Conservation (phyloP, 805 yeast species). For the Kuraishia molischiana region DNA sequence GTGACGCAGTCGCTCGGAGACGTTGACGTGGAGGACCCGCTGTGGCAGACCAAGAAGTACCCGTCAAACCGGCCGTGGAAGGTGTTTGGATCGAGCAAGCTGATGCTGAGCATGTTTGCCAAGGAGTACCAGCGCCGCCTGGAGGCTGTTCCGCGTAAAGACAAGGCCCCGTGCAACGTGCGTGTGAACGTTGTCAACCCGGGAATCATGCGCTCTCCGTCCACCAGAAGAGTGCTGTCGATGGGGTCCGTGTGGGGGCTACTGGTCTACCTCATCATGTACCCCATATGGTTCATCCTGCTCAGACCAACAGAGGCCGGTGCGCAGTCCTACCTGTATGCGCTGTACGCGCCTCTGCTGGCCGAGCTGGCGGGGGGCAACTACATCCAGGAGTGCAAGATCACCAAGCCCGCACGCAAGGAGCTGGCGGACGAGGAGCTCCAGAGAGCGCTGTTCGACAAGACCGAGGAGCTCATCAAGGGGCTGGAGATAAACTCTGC, state of each 20-base stretch:
- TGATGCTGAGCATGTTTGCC: slow-evolving; percentile 67
- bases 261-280: slow-evolving; percentile 48
- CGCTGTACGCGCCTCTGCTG: slow-evolving; percentile 63
- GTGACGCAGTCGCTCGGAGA: slow-evolving; percentile 66
- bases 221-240: slow-evolving; percentile 68
- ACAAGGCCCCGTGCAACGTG: slow-evolving; percentile 61
- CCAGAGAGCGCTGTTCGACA: slow-evolving; percentile 50
- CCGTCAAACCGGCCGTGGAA: slow-evolving; percentile 59
- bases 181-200: slow-evolving; percentile 78
- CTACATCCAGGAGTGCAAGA: slow-evolving; percentile 63
- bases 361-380: slow-evolving; percentile 54
- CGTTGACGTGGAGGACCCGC: slow-evolving; percentile 49
- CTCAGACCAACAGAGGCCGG: slow-evolving; percentile 73
- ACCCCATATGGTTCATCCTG: slow-evolving; percentile 79
- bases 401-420: slow-evolving; percentile 41
- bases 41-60: slow-evolving; percentile 53
- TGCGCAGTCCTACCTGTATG: slow-evolving; percentile 65
- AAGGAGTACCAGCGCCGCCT: slow-evolving; percentile 66
- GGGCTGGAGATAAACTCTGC: slow-evolving; percentile 66
- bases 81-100: slow-evolving; percentile 74
- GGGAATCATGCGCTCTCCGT: slow-evolving; percentile 83
- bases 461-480: slow-evolving; percentile 48
- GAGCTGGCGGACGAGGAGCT: slow-evolving; percentile 52
- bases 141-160: slow-evolving; percentile 50
- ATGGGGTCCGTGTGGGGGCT: slow-evolving; percentile 61